Evolutionary conservation across 1,139 yeast genomes (phyloP).

Genomic region (Diutina neorugosa): DNA sequence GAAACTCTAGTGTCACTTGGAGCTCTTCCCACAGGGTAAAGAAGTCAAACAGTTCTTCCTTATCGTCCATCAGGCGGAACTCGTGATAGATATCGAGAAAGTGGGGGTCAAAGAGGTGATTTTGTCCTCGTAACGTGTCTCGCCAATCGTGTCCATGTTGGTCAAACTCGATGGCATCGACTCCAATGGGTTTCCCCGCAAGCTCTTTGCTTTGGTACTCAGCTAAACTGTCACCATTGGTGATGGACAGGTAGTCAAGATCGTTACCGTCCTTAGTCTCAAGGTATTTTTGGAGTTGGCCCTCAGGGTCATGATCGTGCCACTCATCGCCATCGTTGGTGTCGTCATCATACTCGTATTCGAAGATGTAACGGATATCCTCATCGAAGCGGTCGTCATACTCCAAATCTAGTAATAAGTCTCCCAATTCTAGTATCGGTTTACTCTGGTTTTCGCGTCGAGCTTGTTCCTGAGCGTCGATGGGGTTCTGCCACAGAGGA

Average conservation of each 20-base stretch:
- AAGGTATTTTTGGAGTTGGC: background rate
- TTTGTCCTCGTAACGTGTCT: slow-evolving; percentile 51
- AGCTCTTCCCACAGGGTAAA: background rate
- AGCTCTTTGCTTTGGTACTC: background rate
- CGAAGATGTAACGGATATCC: slow-evolving; percentile 61
- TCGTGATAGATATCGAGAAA: slow-evolving; percentile 10
- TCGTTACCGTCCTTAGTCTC: background rate
- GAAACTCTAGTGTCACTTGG: slow-evolving; percentile 17
- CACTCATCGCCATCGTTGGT: slow-evolving; percentile 15
- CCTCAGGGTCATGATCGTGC: slow-evolving; percentile 5
- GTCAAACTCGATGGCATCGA: slow-evolving; percentile 33
- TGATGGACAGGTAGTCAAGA: slow-evolving; percentile 3
- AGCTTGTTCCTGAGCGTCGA: background rate
- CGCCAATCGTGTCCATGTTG: slow-evolving; percentile 57
- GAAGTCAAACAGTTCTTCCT: slow-evolving; percentile 7
- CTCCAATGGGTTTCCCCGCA: slow-evolving; percentile 9
- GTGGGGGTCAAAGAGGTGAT: slow-evolving; percentile 16
- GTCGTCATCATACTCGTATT: slow-evolving; percentile 30
- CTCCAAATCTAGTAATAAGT: slow-evolving; percentile 42
- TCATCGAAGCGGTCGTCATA: slow-evolving; percentile 63
- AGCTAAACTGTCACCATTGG: slow-evolving; percentile 5
- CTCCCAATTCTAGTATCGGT: slow-evolving; percentile 30
- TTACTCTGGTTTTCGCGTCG: slow-evolving; percentile 2
- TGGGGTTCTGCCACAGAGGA: background rate
- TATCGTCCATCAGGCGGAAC: slow-evolving; percentile 11